Evolutionary conservation across 2,329 filamentous ascomycete species (phyloP).

Genomic region (Fusarium liriodendri): DNA sequence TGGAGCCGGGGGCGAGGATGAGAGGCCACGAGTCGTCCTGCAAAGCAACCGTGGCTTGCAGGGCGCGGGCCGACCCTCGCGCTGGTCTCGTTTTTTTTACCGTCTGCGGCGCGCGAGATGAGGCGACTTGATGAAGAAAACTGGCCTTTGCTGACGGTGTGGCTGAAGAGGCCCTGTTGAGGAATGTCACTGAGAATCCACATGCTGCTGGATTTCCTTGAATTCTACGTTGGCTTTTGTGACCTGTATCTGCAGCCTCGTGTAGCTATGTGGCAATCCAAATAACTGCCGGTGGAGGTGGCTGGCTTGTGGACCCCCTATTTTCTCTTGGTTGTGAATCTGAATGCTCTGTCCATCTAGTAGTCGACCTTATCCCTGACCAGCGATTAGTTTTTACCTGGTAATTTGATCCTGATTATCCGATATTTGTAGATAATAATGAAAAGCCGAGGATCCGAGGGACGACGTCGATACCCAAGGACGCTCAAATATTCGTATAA

Average conservation of each 20-base stretch:
- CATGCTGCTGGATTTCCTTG: background rate
- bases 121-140: background rate
- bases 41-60: background rate
- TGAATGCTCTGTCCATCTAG: background rate
- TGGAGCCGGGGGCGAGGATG: background rate
- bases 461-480: background rate
- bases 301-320: background rate
- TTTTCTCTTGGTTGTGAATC: background rate
- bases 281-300: background rate
- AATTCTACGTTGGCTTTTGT: background rate
- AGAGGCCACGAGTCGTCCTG: background rate
- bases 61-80: background rate
- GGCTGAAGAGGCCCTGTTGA: background rate
- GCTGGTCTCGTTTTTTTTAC: background rate
- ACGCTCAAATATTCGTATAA: background rate
- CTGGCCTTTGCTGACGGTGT: background rate
- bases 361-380: background rate
- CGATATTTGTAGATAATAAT: background rate
- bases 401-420: background rate
- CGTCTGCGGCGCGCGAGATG: background rate
- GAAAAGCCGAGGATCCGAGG: background rate
- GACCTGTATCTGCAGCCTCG: background rate
- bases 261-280: background rate
- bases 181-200: background rate
- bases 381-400: background rate